Conservation (phyloP, 768 basidiomycete genomes). For the Chalciporus pseudorubinellus region DNA sequence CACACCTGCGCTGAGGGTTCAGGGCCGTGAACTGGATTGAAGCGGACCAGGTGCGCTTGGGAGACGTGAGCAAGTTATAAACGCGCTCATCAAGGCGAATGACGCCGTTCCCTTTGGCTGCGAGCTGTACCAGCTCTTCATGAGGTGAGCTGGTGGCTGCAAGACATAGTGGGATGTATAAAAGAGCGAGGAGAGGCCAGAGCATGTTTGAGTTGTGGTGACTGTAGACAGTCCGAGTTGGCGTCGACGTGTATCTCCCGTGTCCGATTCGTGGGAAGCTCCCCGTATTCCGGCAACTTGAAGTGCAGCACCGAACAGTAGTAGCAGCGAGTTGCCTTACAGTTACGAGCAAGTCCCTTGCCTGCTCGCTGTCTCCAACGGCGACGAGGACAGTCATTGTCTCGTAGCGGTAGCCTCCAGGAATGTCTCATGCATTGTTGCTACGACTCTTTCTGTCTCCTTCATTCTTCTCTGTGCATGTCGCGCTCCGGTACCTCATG, state of each 20-base stretch:
- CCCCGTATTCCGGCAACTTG: not conserved
- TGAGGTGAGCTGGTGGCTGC: slow-evolving; percentile 33
- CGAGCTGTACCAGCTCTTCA: slow-evolving; percentile 66
- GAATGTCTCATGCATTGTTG: slow-evolving; percentile 78
- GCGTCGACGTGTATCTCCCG: not conserved
- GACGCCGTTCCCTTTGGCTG: slow-evolving; percentile 70
- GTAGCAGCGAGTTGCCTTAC: not conserved
- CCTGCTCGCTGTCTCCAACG: slow-evolving; percentile 11
- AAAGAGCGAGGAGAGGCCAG: slow-evolving; percentile 30
- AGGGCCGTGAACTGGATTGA: slow-evolving; percentile 88
- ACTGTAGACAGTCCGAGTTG: not conserved
- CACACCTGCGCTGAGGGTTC: slow-evolving; percentile 74
- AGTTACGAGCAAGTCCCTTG: not conserved
- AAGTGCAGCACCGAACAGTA: not conserved
- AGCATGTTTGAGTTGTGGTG: slow-evolving; percentile 4
- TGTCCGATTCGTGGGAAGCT: slow-evolving; percentile 17
- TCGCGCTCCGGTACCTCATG: slow-evolving; percentile 85
- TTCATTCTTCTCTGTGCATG: slow-evolving; percentile 90
- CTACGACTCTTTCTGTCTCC: slow-evolving; percentile 91
- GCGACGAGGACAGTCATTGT: slow-evolving; percentile 7
- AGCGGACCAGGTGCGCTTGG: slow-evolving; percentile 84
- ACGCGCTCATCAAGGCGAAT: slow-evolving; percentile 74
- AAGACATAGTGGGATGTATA: slow-evolving; percentile 30
- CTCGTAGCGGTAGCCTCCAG: not conserved
- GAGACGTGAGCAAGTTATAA: slow-evolving; percentile 75